phyloP scores from a whole-genome alignment of 2,329 filamentous ascomycete species.

The Triangularia verruculosa region DNA sequence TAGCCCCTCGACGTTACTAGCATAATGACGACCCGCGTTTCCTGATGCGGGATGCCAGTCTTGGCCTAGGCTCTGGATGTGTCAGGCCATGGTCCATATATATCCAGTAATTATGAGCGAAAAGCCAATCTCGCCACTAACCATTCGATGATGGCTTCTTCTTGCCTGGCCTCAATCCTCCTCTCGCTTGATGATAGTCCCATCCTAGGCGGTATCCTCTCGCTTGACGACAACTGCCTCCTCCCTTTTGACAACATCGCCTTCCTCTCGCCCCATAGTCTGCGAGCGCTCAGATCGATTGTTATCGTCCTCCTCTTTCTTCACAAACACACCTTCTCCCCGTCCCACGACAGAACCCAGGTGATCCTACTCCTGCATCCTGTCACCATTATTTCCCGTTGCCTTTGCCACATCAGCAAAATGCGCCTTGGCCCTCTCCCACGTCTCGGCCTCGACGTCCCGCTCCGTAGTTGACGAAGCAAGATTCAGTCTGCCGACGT shows the following conservation, averaged over 20 bases:
- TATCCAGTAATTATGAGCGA: background rate
- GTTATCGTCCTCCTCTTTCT: slow-evolving; percentile 9
- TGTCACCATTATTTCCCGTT: slow-evolving; percentile 25
- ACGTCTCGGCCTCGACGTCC: slow-evolving; percentile 80
- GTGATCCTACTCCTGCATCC: slow-evolving; percentile 23
- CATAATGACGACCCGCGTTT: background rate
- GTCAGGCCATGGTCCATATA: background rate
- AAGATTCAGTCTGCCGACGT: slow-evolving; percentile 88
- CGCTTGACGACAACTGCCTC: slow-evolving; percentile 9
- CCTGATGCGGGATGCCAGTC: background rate
- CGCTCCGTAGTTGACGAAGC: slow-evolving; percentile 76
- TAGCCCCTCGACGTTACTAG: background rate
- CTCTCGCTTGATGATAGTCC: background rate
- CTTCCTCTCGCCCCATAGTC: background rate
- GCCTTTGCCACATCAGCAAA: slow-evolving; percentile 37
- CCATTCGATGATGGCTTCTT: background rate
- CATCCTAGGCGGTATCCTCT: background rate
- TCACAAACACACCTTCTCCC: background rate
- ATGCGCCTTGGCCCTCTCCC: slow-evolving; percentile 55
- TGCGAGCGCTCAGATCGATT: background rate
- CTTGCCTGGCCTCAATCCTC: background rate
- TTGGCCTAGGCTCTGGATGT: background rate
- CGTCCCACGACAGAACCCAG: background rate
- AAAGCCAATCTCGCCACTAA: no score
- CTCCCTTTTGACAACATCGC: background rate